Conservation (phyloP, 768 basidiomycete species). For the Boletus fagicola region DNA sequence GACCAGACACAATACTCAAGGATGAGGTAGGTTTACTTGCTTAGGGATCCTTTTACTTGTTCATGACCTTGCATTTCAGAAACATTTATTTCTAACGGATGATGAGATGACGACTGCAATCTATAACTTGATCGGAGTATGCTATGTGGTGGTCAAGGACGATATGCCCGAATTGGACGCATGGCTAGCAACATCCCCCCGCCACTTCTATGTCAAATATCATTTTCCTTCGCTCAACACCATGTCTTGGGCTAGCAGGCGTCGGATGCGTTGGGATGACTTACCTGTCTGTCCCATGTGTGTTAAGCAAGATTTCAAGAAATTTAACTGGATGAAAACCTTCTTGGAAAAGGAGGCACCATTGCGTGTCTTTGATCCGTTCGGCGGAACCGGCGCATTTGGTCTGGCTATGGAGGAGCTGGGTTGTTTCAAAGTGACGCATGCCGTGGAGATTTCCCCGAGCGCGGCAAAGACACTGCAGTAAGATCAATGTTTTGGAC, state of each 20-base stretch:
- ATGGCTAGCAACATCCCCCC: conserved; percentile 53
- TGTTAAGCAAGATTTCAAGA: conserved; percentile 28
- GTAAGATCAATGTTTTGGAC: conserved; percentile 36
- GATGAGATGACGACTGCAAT: conserved; percentile 34
- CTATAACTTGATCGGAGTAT: conserved; percentile 45
- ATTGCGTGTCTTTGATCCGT: conserved; percentile 41
- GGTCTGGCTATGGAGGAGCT: conserved; percentile 54
- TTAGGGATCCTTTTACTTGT: not conserved
- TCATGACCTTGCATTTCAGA: conserved; percentile 35
- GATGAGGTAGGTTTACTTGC: conserved; percentile 50
- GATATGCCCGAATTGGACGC: conserved; percentile 34
- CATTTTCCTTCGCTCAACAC: conserved; percentile 43
- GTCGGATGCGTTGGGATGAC: conserved; percentile 33
- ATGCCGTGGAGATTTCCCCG: conserved; percentile 72
- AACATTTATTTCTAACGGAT: conserved; percentile 60
- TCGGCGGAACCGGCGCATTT: conserved; percentile 57
- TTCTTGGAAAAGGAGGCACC: conserved; percentile 31
- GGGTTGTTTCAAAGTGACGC: conserved; percentile 56
- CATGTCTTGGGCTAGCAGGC: conserved; percentile 38
- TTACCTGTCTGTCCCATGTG: conserved; percentile 51
- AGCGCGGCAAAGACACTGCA: conserved; percentile 66
- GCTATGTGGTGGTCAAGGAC: conserved; percentile 44
- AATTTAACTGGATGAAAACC: conserved; percentile 31
- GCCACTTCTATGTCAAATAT: conserved; percentile 60
- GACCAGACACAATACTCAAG: conserved; percentile 41